Evolutionary conservation across 768 basidiomycete species (phyloP).

Genomic region (Cystofilobasidium bisporidii): DNA sequence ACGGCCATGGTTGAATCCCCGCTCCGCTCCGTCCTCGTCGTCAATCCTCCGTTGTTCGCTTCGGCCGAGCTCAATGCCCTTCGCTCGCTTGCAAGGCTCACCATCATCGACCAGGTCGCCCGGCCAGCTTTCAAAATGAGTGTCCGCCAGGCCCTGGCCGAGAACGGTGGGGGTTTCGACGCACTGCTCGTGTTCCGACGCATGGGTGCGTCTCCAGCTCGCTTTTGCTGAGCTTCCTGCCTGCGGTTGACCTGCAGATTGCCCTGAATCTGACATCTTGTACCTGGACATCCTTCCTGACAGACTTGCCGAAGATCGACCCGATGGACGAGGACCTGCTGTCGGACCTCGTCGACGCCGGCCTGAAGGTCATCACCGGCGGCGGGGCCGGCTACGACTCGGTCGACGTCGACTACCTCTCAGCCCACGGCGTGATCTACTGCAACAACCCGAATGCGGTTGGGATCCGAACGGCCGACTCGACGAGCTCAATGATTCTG

Average conservation of each 20-base stretch:
- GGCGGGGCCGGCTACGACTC: conserved; percentile 39
- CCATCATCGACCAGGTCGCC: not conserved
- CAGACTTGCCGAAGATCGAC: not conserved
- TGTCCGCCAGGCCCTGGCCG: not conserved
- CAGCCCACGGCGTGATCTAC: conserved; percentile 30
- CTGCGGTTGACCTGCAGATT: not conserved
- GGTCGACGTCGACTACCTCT: conserved; percentile 39
- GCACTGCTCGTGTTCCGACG: not conserved
- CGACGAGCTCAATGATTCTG: conserved; percentile 31
- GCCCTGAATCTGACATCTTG: too few species aligned
- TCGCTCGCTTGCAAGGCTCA: not conserved
- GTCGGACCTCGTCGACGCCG: conserved; percentile 22
- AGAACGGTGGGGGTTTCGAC: not conserved
- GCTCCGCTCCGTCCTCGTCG: not conserved
- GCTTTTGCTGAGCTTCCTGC: not conserved
- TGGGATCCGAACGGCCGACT: conserved; percentile 34
- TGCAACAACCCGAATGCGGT: conserved; percentile 33
- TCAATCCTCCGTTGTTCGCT: conserved; percentile 3
- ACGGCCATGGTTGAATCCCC: not conserved
- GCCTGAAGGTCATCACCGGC: conserved; percentile 29
- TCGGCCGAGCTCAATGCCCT: not conserved
- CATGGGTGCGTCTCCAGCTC: not conserved
- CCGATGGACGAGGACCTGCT: conserved; percentile 30
- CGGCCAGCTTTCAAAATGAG: not conserved
- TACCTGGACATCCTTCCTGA: not conserved